Base-by-base conservation (phyloP, 345 rosid species). In the Populus tremula region DNA sequence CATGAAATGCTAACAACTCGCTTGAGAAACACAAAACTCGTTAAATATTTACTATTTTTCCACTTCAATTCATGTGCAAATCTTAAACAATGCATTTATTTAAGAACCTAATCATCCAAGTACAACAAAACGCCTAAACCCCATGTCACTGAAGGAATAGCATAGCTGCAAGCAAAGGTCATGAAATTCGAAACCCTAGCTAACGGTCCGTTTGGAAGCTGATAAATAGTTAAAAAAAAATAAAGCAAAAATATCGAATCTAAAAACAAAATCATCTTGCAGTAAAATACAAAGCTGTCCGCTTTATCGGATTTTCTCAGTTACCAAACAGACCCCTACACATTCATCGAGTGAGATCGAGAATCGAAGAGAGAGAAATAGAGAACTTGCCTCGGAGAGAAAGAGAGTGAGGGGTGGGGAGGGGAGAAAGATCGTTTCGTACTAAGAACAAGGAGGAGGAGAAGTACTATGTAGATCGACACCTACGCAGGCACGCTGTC, bases 311-410 rank as follows among this genome's bases (percentile, higher is more conserved):
- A 70, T 54, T 69, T 69, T 56, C 73, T 56, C 67, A 39, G 25
- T 31, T 3, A 47, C 62, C 35, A 61, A 62, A 63, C 64, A 47
- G 75, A 70, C 59, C 29, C 64, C 13, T 11, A 5, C 6, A 43
- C 39, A 73, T 25, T 62, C 71, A 43, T 16, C 10, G 16, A 41
- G 50, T 2, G 66, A 39, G 41, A 76, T 56, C 63, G 72, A 54
- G 25, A 69, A 69, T 20, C 16, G 6, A 29, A 69, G 5, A 8
- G 13, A 47, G 38, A 71, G 53, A 36, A 29, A 29, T 11, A 35
- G 43, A 71, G 53, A 63, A 64, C 80, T 71, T 71, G 80, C 81
- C 81, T 63, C 61, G 1, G 72, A 36, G 59, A n/a, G 29, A 8
- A 5, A 31, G n/a, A 23, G 31, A 45, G 63, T 65, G 70, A 41